A percentile compares a stretch with the other conserved stretches of the same genome.
Evolutionary conservation across 768 basidiomycete genomes (phyloP).

Genomic region (Naematelia encephala): DNA sequence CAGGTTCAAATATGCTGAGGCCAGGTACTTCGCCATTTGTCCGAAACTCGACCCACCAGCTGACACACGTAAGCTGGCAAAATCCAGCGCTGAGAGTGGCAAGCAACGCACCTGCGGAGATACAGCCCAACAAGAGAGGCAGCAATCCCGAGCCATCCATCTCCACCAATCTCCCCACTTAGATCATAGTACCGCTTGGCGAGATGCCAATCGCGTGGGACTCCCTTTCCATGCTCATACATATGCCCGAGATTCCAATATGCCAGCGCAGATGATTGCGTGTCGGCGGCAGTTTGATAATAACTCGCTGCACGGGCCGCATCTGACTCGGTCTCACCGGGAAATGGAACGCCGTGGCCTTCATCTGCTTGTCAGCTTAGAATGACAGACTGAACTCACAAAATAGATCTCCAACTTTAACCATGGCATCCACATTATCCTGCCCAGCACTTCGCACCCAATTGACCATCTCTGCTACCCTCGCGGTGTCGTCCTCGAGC

Average conservation of each 20-base stretch:
- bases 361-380: not conserved
- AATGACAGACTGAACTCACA: conserved; percentile 51
- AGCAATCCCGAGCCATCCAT: conserved; percentile 83
- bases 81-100: not conserved
- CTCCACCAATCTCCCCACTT: conserved; percentile 78
- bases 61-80: conserved; percentile 6
- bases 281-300: conserved; percentile 91
- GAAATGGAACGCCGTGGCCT: not conserved
- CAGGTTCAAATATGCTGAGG: conserved; percentile 30
- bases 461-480: not conserved
- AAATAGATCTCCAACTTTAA: conserved; percentile 98
- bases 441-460: conserved; percentile 95
- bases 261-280: conserved; percentile 84
- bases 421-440: conserved; percentile 90
- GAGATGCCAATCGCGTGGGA: conserved; percentile 90
- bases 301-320: conserved; percentile 84
- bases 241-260: conserved; percentile 99
- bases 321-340: not conserved
- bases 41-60: conserved; percentile 37
- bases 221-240: conserved; percentile 95
- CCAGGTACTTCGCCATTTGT: conserved; percentile 33
- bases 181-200: conserved; percentile 94
- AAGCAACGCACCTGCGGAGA: conserved; percentile 60
- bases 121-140: conserved; percentile 80
- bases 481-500: not conserved